A percentile compares a stretch with the other conserved stretches of the same genome.
phyloP scores from a whole-genome alignment of 345 rosid genomes.

The Hypericum androsaemum region DNA sequence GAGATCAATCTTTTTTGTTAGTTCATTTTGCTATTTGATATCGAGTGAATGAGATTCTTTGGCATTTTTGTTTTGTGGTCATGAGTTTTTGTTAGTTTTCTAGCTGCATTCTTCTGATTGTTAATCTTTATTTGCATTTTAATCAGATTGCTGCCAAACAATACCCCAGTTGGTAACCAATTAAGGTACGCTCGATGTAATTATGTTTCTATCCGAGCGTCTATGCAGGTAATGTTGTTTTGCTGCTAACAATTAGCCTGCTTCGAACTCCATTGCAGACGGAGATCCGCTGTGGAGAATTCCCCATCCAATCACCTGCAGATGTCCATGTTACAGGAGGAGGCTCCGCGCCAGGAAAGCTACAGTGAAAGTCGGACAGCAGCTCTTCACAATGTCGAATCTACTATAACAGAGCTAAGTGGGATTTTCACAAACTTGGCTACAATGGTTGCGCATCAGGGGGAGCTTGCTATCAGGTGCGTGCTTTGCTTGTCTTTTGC shows the following conservation, averaged over 20 bases:
- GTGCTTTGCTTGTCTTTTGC: background rate
- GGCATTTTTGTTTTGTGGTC: no score
- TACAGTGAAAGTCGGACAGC: conserved; percentile 55
- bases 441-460: conserved; percentile 85
- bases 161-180: conserved; percentile 62
- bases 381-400: conserved; percentile 82
- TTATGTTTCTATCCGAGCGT: background rate
- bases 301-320: conserved; percentile 66
- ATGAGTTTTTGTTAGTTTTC: no score
- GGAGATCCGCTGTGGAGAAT: conserved; percentile 66
- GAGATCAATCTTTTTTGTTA: no score
- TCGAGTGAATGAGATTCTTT: no score
- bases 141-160: conserved; percentile 41
- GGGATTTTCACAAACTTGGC: conserved; percentile 87
- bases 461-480: conserved; percentile 82
- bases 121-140: conserved; percentile 6
- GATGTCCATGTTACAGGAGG: conserved; percentile 86
- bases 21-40: no score
- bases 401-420: conserved; percentile 80
- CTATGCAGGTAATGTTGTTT: conserved; percentile 7
- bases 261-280: conserved; percentile 35
- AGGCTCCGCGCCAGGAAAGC: conserved; percentile 64
- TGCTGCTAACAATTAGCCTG: conserved; percentile 5
- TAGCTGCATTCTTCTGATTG: conserved; percentile 14
- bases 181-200: conserved; percentile 46